Evolutionary conservation across 1,139 yeast species (phyloP), one percentile per base, ranked within the genome.

Genomic region (Geotrichum aggregatum): DNA sequence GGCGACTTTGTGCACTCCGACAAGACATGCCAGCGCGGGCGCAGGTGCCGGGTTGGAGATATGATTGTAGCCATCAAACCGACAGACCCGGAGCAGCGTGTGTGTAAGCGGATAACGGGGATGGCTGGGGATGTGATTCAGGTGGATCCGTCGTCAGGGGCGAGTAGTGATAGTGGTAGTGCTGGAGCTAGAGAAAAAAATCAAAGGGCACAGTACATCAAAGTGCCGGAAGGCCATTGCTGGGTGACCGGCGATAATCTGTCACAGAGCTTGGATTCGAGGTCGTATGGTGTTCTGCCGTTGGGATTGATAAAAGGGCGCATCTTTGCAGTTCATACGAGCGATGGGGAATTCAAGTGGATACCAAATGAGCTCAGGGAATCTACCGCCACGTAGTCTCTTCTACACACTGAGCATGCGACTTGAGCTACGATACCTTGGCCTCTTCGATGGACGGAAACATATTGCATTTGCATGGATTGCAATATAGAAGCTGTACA

Each of bases 181-280:
- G n/a, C 28, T 5, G 28, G 28, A 24, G 28, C 5, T 24, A 8
- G 8, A 5, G 28, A 8, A 24, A 5, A 24, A 24, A 8, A 24
- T 24, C 35, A 46, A 50, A 39, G 48, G 38, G 35, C 44, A n/a
- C 26, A 34, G 22, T 54, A 44, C 22, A 54, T 54, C 28, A 48
- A 54, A 28, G 53, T 54, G 3, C 57, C 57, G 1, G 57, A 61
- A 54, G 98, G 98, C 2, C 98, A 94, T 69, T 88, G 89, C 44
- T 94, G 98, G 98, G 84, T 91, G 3, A 88, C 97, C 0, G 99
- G 98, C 1, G 98, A 92, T 65, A 92, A 92, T 64, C 68, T 92
- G 54, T 78, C 88, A 39, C 89, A 84, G 61, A 87, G 96, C n/a
- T 71, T 91, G 52, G 99, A 94, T 62, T 88, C 96, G 5, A 72